Base-by-base conservation (phyloP, 2,329 filamentous ascomycete genomes). In the Nothopassalora personata region DNA sequence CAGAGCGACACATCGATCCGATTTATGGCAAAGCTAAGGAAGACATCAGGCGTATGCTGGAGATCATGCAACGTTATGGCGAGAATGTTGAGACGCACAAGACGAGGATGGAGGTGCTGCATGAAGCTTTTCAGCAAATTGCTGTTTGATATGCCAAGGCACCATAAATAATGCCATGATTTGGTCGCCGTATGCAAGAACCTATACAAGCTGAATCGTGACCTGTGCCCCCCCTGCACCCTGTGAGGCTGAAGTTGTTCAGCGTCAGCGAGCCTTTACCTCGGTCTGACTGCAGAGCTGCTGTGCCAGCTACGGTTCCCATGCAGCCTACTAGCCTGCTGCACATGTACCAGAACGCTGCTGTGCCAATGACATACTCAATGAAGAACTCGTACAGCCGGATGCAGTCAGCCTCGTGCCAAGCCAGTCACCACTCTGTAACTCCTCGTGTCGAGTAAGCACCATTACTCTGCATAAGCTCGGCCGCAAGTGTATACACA, bases 21-120 rank as follows among this genome's bases (percentile, higher is more conserved):
- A 48, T 74, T 67, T 62, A 71, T 68, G 61, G 60, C 59, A 58
- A 68, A 50, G 77, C 76, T 15, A 78, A 76, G 62, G 72, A 75
- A 4, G 78, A 80, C 60, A 74, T 78, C 5, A 64, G 70, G 6
- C 71, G 72, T 15, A 78, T 77, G 69, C 68, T 81, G 6, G 74
- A 79, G 19, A 76, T 80, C 10, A 67, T 80, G 57, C 76, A 80
- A 57, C 52, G 74, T 0, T 76, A 76, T 33, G 71, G 72, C 18
- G 75, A 73, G 13, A 75, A 73, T 36, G 70, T 77, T 2, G 78
- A 80, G 63, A 78, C 80, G 75, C 77, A 70, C 56, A 77, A 76
- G 67, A 78, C 77, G 55, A 70, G 77, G 59, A 79, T 75, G 6
- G 75, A 78, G 30, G 77, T 79, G 8, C 65, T 80, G 58, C 69